Conservation (phyloP, 2,329 filamentous ascomycete species). For the Dryadomyces quercivorus region DNA sequence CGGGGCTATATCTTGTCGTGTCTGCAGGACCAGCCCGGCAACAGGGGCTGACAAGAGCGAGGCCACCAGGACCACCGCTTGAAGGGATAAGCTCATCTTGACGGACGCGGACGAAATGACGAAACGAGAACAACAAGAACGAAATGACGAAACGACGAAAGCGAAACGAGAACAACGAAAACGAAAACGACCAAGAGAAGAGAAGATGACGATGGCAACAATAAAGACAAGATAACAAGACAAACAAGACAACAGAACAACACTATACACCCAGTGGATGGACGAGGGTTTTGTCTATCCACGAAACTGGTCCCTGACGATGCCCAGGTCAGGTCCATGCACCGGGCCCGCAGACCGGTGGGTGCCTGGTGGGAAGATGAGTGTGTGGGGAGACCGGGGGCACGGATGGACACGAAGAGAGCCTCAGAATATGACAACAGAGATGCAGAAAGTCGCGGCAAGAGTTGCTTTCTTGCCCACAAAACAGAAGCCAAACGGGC, state of each 20-base stretch:
- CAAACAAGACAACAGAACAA: neutral
- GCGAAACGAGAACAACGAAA: neutral
- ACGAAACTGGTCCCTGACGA: too few relatives aligned
- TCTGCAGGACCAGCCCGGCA: slow-evolving; percentile 18
- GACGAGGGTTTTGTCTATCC: too few relatives aligned
- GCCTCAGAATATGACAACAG: too few relatives aligned
- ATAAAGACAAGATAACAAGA: neutral
- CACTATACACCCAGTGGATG: too few relatives aligned
- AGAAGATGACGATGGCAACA: neutral
- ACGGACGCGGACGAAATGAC: neutral
- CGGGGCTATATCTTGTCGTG: slow-evolving; percentile 18
- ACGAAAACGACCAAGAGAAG: too few relatives aligned
- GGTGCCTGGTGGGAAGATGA: too few relatives aligned
- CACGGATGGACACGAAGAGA: too few relatives aligned
- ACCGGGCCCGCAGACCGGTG: too few relatives aligned
- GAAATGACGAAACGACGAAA: too few relatives aligned
- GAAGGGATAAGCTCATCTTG: slow-evolving; percentile 21
- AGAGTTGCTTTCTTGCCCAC: neutral
- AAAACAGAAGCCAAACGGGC: neutral
- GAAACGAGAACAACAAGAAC: too few relatives aligned
- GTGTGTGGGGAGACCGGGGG: too few relatives aligned
- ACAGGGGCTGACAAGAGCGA: slow-evolving; percentile 15
- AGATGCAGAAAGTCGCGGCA: neutral
- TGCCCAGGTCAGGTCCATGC: too few relatives aligned
- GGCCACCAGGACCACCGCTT: slow-evolving; percentile 18